Base-by-base conservation (phyloP, 2,329 filamentous ascomycete genomes). In the Fusarium sp. region DNA sequence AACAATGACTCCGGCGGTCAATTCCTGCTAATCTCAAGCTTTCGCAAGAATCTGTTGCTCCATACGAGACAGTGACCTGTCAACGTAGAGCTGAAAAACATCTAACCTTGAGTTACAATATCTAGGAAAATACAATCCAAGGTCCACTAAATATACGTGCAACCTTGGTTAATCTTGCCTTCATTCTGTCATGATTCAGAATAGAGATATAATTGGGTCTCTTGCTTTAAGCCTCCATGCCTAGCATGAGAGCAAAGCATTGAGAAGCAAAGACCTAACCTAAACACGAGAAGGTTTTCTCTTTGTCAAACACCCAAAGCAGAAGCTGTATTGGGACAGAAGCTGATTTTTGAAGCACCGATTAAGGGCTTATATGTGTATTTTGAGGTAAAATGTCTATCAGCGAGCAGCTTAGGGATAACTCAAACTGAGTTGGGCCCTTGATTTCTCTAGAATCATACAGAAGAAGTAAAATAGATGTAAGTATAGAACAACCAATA, bases 311-410 rank as follows among this genome's bases (percentile, higher is more conserved):
- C 2, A 15, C 3, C 20, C 9, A 6, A 35, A 3, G 30, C 30
- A 4, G 16, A 12, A 24, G 26, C 15, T 15, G 0, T 11, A 20
- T 20, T 6, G 12, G 2, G n/a, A 8, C 5, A 26, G 2, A 33
- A 35, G 7, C 6, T 12, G 5, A 12, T 51, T 20, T 22, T 22
- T 4, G 0, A 35, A 15, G 9, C 4, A 6, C 2, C 1, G 1
- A 22, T 26, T 20, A 22, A 26, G 13, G 3, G 16, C n/a, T 35
- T 26, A 9, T 26, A 20, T 51, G 4, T 15, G 7, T 33, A 20
- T 26, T 35, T 51, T 26, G 9, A 0, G 8, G 12, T 12, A 2
- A 16, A 22, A 51, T 12, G 6, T 20, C 13, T 22, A 51, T 35
- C 13, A 22, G 1, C 4, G 5, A 8, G 16, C 13, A 13, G 18